Conservation (phyloP, 2,329 filamentous ascomycete genomes). For the Xylaria sp. region DNA sequence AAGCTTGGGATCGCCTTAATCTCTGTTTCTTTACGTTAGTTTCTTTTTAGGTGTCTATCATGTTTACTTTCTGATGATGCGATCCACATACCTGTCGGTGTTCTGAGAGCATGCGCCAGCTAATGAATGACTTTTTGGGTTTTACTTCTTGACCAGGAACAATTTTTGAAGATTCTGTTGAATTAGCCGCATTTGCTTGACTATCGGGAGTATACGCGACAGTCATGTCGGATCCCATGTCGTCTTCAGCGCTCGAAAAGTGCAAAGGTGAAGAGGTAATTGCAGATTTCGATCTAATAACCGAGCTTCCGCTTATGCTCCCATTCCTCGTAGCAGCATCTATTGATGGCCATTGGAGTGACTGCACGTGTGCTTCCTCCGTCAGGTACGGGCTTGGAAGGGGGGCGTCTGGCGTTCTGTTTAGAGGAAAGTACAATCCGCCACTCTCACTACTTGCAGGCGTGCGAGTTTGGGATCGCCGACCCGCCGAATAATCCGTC, state of each 20-base stretch:
- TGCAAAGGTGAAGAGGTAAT: slow-evolving; percentile 29
- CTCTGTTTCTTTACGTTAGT: slow-evolving; percentile 23
- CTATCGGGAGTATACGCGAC: background rate
- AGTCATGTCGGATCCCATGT: slow-evolving; percentile 5
- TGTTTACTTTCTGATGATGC: background rate
- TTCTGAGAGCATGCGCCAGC: slow-evolving; percentile 32
- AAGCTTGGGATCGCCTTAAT: slow-evolving; percentile 8
- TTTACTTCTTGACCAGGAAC: background rate
- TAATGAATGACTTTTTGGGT: slow-evolving; percentile 23
- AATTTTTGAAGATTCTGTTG: background rate
- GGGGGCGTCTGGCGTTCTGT: slow-evolving; percentile 25
- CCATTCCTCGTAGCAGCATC: slow-evolving; percentile 20
- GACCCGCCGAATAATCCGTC: background rate
- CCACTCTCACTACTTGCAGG: slow-evolving; percentile 32
- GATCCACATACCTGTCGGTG: slow-evolving; percentile 26
- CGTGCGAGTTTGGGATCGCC: slow-evolving; percentile 8
- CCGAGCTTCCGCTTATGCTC: slow-evolving; percentile 27
- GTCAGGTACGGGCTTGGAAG: slow-evolving; percentile 41
- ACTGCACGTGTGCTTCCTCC: slow-evolving; percentile 42
- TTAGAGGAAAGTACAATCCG: slow-evolving; percentile 18
- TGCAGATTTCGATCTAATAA: slow-evolving; percentile 7
- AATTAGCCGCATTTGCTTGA: background rate
- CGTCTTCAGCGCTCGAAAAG: slow-evolving; percentile 18
- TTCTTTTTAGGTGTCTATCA: background rate
- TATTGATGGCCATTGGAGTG: slow-evolving; percentile 40